Base-by-base conservation (phyloP, 2,329 filamentous ascomycete species). In the Alternaria angustiovoidea region DNA sequence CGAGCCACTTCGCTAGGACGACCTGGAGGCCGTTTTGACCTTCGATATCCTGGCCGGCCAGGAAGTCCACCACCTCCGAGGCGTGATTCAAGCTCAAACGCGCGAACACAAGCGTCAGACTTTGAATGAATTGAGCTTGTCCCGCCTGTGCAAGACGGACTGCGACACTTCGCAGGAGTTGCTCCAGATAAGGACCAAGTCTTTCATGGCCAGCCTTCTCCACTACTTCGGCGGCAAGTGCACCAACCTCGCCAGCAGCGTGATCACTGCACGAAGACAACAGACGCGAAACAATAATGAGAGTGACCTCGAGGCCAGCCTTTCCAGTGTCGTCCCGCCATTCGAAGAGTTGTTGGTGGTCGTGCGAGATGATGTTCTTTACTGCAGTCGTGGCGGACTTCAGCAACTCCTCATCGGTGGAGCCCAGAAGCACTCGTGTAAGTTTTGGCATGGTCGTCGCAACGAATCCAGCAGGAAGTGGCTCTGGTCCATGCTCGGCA, bases 211-310 rank as follows among this genome's bases (percentile, higher is more conserved):
- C 95, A 52, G 94, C 95, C 80, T 95, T 97, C 80, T 98, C 94
- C 1, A 99, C 95, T 28, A 99, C 84, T 79, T 97, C 94, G 2
- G 94, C 94, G 5, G 95, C 95, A 65, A 99, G 87, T 16, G 93
- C 93, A 68, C 95, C 95, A 43, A 99, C 94, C 81, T 99, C 94
- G n/a, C 93, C 92, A 5, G 94, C 95, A 18, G 93, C 92, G 71
- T 94, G 93, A 72, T 99, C 95, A 71, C 98, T 90, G 1, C 86
- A 81, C 1, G 92, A 90, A 3, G 91, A 90, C 30, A 99, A 86
- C 5, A 99, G 86, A 48, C 94, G 91, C 76, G 97, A 95, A 64
- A 99, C 93, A 69, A 99, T 95, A 65, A 93, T 88, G 48, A 99
- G 86, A 59, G 93, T 92, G 30, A 96, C 89, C 78, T 98, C 94